Evolutionary conservation across 441 rosid genomes (phyloP).

Genomic region (Erodium texanum): DNA sequence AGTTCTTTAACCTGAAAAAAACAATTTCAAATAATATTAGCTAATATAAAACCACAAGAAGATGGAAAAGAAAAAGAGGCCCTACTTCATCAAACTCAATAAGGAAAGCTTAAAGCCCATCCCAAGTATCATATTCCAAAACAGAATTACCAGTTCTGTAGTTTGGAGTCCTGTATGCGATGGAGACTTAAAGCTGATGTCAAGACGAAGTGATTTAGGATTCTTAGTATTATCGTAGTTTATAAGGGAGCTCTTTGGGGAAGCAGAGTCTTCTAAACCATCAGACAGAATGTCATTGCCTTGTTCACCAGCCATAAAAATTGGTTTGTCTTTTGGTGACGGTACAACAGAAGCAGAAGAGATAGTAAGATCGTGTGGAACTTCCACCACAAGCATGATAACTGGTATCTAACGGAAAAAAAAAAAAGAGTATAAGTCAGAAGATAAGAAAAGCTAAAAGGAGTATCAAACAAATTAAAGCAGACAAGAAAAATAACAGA

Average conservation of each 20-base stretch:
- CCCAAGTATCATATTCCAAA: not conserved
- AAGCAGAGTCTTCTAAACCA: constrained; percentile 47
- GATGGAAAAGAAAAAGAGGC: not conserved
- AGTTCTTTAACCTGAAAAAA: constrained; percentile 71
- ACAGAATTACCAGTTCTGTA: constrained; percentile 61
- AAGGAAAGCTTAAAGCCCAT: not conserved
- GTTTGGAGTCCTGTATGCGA: constrained; percentile 97
- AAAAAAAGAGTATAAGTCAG: constrained; percentile 20
- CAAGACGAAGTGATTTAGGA: constrained; percentile 72
- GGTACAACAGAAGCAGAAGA: constrained; percentile 46
- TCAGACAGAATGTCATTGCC: constrained; percentile 37
- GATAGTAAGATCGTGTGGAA: constrained; percentile 67
- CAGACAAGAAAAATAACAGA: constrained; percentile 14
- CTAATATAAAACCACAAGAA: constrained; percentile 3
- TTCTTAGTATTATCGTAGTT: constrained; percentile 32
- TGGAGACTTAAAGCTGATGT: constrained; percentile 88
- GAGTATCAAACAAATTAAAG: constrained; percentile 14
- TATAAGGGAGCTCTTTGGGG: constrained; percentile 33
- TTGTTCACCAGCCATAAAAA: constrained; percentile 33
- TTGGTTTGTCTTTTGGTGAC: constrained; percentile 54
- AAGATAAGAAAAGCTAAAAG: constrained; percentile 19
- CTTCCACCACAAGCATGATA: constrained; percentile 93
- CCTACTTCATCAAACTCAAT: no score
- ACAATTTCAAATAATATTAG: constrained; percentile 16
- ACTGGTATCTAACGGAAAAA: constrained; percentile 63